Conservation (phyloP, 495 filamentous ascomycete genomes). For the Letharia columbiana region DNA sequence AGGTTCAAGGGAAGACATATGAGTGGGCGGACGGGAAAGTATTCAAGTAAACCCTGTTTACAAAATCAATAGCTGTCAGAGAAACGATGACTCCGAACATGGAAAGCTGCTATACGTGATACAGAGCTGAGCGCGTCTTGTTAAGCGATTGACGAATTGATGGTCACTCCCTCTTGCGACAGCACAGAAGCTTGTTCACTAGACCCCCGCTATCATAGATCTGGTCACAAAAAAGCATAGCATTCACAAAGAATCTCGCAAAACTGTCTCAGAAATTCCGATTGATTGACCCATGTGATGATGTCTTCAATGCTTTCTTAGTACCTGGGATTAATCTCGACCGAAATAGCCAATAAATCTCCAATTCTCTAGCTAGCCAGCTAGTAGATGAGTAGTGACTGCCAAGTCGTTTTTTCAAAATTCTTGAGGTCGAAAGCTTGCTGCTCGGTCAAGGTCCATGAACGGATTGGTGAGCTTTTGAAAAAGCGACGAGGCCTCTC, state of each 20-base stretch:
- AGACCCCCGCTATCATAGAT: neutral
- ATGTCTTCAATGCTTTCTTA: neutral
- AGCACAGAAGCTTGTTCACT: neutral
- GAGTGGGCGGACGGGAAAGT: conserved; percentile 83
- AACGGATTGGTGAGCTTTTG: neutral
- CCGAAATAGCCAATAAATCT: neutral
- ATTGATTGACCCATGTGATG: neutral
- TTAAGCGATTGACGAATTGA: neutral
- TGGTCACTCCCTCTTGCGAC: neutral
- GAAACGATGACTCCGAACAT: neutral
- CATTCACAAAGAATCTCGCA: neutral
- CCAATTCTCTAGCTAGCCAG: neutral
- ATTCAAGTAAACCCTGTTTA: conserved; percentile 77
- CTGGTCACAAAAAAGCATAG: neutral
- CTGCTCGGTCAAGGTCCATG: neutral
- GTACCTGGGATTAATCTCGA: neutral
- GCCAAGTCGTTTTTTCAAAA: neutral
- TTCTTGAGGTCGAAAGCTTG: neutral
- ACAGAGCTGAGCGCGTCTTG: neutral
- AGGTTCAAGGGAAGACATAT: conserved; percentile 72
- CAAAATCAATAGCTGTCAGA: neutral
- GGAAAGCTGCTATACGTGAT: neutral
- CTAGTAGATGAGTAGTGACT: neutral
- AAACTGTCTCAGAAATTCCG: neutral
- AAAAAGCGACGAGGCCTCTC: neutral